Evolutionary conservation across 805 yeast species (phyloP).

Genomic region (Candida endomychidarum): DNA sequence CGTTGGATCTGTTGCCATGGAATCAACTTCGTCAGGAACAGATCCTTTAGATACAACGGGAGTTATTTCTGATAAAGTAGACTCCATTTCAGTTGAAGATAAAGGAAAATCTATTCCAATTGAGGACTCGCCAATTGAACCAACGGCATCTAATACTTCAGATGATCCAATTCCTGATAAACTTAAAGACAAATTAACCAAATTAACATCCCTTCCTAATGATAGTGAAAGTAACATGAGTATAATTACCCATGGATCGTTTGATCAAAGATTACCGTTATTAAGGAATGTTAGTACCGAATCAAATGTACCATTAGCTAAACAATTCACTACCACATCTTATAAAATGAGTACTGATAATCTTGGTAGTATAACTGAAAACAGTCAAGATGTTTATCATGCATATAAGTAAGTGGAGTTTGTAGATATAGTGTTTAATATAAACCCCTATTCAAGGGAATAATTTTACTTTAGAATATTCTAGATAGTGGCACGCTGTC

Average conservation of each 20-base stretch:
- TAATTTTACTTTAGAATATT: background rate
- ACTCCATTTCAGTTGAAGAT: too few species aligned
- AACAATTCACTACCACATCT: slow-evolving; percentile 8
- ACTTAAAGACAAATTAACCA: background rate
- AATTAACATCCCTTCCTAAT: slow-evolving; percentile 9
- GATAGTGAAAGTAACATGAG: slow-evolving; percentile 18
- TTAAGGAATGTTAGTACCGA: slow-evolving; percentile 16
- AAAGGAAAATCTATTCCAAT: too few species aligned
- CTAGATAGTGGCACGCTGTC: background rate
- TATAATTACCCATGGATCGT: slow-evolving; percentile 17
- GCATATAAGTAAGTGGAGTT: slow-evolving; percentile 17
- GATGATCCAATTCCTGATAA: background rate
- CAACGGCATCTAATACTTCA: too few species aligned
- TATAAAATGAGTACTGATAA: slow-evolving; percentile 21
- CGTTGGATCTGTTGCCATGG: too few species aligned
- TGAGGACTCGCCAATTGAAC: too few species aligned
- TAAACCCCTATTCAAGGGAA: background rate
- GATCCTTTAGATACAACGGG: too few species aligned
- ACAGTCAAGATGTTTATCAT: slow-evolving; percentile 23
- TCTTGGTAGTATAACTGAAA: slow-evolving; percentile 22
- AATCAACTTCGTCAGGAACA: too few species aligned
- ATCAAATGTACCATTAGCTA: slow-evolving; percentile 14
- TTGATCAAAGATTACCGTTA: slow-evolving; percentile 20
- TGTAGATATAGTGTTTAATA: slow-evolving; percentile 7
- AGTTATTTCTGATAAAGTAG: too few species aligned